Conservation (phyloP, 768 basidiomycete species). For the Termitomyces sp. region DNA sequence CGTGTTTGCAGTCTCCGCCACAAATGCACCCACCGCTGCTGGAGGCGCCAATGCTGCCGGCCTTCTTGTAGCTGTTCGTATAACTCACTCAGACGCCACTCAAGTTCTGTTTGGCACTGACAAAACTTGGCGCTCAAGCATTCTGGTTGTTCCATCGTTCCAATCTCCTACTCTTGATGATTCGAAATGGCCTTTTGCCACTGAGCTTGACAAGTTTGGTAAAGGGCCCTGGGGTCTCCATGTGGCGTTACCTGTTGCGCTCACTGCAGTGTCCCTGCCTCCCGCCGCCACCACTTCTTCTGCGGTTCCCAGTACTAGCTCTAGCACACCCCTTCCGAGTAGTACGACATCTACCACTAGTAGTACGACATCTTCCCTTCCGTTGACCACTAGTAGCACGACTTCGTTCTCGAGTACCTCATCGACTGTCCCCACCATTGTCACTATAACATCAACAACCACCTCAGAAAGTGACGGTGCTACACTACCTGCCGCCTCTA, state of each 20-base stretch:
- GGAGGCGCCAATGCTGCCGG: conserved; percentile 9
- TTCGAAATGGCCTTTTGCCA: conserved; percentile 8
- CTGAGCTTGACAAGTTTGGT: conserved; percentile 8
- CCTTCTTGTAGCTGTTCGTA: conserved; percentile 10
- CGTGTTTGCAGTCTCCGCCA: conserved; percentile 10
- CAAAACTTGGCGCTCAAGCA: conserved; percentile 5
- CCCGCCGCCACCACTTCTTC: conserved; percentile 1
- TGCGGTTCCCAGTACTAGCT: neutral
- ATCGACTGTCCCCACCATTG: neutral
- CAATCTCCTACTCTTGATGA: conserved; percentile 10
- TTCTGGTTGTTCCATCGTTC: conserved; percentile 1
- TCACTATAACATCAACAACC: conserved; percentile 6
- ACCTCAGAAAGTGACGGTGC: neutral
- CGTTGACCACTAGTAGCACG: neutral
- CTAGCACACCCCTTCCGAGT: neutral
- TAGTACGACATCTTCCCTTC: conserved; percentile 1
- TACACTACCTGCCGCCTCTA: conserved; percentile 1
- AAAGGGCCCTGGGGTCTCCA: conserved; percentile 2
- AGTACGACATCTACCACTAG: conserved; percentile 1
- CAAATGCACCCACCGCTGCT: conserved; percentile 1
- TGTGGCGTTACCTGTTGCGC: conserved; percentile 7
- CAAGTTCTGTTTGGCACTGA: conserved; percentile 6
- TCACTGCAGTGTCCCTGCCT: conserved; percentile 7
- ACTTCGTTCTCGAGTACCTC: neutral
- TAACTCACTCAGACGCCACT: conserved; percentile 12